Conservation (phyloP, 805 yeast species). For the Candida piceae region DNA sequence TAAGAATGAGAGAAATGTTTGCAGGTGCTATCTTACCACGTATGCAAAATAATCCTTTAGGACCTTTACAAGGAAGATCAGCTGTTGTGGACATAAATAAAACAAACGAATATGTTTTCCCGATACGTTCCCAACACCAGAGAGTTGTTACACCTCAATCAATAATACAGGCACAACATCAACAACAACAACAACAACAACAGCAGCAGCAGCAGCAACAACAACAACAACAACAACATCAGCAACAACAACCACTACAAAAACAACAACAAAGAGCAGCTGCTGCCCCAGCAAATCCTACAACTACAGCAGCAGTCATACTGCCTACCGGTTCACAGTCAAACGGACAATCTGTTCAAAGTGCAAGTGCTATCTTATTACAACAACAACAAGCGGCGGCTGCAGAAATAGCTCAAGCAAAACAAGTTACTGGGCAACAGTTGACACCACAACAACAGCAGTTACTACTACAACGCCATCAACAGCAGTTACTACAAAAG, state of each 20-base stretch:
- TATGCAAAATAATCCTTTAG: constrained; percentile 53
- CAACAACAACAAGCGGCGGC: constrained; percentile 6
- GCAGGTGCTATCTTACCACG: constrained; percentile 77
- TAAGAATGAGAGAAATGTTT: constrained; percentile 91
- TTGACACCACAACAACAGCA: constrained; percentile 5
- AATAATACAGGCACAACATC: constrained; percentile 3
- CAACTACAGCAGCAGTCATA: background rate
- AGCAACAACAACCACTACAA: constrained; percentile 3
- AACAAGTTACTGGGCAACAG: constrained; percentile 1
- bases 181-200: constrained; percentile 6
- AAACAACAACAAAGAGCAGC: background rate
- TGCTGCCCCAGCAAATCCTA: background rate
- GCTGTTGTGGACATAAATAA: constrained; percentile 70
- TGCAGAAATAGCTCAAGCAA: background rate
- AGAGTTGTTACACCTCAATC: constrained; percentile 9
- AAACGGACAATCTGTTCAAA: background rate
- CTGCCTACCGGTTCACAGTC: background rate
- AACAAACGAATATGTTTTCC: constrained; percentile 57
- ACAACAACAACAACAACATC: constrained; percentile 1
- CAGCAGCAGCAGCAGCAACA: constrained; percentile 1
- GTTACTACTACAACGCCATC: constrained; percentile 17
- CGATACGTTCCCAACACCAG: constrained; percentile 46
- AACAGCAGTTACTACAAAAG: constrained; percentile 18
- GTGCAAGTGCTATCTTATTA: background rate
- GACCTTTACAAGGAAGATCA: constrained; percentile 77